Percentiles rank a stretch among this genome's conserved stretches.
Evolutionary conservation across 2,329 filamentous ascomycete genomes (phyloP).

Genomic region (Trichoderma sp.): DNA sequence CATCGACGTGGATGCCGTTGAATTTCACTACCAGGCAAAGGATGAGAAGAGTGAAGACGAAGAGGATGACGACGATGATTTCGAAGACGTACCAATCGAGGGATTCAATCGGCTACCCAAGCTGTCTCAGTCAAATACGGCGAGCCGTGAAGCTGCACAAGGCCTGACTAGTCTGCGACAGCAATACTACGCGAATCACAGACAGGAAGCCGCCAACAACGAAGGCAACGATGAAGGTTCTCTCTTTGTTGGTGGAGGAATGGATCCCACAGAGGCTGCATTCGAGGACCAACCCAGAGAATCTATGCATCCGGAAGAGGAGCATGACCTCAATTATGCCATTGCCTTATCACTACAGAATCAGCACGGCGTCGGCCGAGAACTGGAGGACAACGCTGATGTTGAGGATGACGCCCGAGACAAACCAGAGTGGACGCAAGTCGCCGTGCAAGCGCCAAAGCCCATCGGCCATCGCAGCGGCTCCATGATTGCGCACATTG

Average conservation of each 20-base stretch:
- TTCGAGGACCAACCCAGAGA: conserved; percentile 43
- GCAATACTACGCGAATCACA: conserved; percentile 35
- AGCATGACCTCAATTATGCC: conserved; percentile 72
- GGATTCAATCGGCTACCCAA: conserved; percentile 84
- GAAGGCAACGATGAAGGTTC: conserved; percentile 52
- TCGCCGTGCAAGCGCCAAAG: conserved; percentile 52
- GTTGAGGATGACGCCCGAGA: conserved; percentile 54
- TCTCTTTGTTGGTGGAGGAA: conserved; percentile 48
- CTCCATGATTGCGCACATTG: conserved; percentile 69
- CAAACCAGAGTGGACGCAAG: conserved; percentile 59
- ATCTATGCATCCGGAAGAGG: conserved; percentile 43
- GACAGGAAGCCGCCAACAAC: conserved; percentile 33
- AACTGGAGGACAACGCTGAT: conserved; percentile 44
- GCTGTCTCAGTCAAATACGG: conserved; percentile 31
- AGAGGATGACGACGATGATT: conserved; percentile 77
- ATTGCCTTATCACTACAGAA: conserved; percentile 82
- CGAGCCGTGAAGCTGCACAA: conserved; percentile 36
- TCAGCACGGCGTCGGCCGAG: conserved; percentile 51
- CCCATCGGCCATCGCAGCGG: conserved; percentile 54
- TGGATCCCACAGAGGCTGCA: conserved; percentile 29
- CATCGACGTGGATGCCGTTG: conserved; percentile 81
- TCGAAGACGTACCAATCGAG: conserved; percentile 91
- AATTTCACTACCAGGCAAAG: conserved; percentile 58
- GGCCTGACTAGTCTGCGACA: conserved; percentile 36
- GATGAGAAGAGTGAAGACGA: conserved; percentile 67